These are phyloP conservation scores for Saturnispora diversa DNA, from an alignment of 805 yeast species.

Conservation along the genomic window DNA sequence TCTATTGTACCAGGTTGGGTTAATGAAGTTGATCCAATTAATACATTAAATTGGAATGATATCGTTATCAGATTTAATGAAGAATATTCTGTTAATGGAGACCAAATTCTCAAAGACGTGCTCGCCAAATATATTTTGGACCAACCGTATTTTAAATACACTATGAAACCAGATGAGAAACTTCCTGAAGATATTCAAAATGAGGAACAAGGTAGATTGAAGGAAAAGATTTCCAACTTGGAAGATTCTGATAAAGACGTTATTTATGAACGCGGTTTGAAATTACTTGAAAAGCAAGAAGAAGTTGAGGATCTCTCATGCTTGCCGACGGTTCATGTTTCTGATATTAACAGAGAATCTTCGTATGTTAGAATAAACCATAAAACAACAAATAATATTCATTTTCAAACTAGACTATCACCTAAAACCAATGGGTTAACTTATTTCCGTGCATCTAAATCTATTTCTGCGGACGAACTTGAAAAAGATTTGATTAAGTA, in stretches of 20 bases:
- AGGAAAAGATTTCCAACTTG: slow-evolving; percentile 35
- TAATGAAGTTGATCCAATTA: slow-evolving; percentile 71
- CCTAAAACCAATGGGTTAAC: slow-evolving; percentile 67
- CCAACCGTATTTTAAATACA: slow-evolving; percentile 58
- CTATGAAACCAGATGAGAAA: slow-evolving; percentile 61
- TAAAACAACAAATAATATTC: slow-evolving; percentile 16
- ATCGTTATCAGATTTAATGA: slow-evolving; percentile 50
- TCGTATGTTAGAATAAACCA: slow-evolving; percentile 32
- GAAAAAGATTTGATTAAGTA: slow-evolving; percentile 60
- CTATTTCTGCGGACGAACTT: slow-evolving; percentile 40
- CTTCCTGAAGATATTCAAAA: slow-evolving; percentile 43
- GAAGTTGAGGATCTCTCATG: slow-evolving; percentile 65
- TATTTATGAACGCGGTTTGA: slow-evolving; percentile 52
- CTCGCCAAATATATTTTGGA: slow-evolving; percentile 45
- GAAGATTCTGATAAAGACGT: slow-evolving; percentile 47
- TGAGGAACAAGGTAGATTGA: slow-evolving; percentile 52
- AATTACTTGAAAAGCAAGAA: slow-evolving; percentile 55
- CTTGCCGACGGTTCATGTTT: slow-evolving; percentile 67
- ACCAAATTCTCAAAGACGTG: slow-evolving; percentile 51
- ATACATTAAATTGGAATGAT: slow-evolving; percentile 55
- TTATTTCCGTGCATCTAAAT: slow-evolving; percentile 62
- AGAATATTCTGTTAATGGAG: slow-evolving; percentile 47
- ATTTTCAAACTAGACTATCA: slow-evolving; percentile 27
- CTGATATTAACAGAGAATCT: slow-evolving; percentile 62
- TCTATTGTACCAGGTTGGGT: slow-evolving; percentile 81